Evolutionary conservation across 768 basidiomycete genomes (phyloP).

Genomic region (Thelephora ganbajun): DNA sequence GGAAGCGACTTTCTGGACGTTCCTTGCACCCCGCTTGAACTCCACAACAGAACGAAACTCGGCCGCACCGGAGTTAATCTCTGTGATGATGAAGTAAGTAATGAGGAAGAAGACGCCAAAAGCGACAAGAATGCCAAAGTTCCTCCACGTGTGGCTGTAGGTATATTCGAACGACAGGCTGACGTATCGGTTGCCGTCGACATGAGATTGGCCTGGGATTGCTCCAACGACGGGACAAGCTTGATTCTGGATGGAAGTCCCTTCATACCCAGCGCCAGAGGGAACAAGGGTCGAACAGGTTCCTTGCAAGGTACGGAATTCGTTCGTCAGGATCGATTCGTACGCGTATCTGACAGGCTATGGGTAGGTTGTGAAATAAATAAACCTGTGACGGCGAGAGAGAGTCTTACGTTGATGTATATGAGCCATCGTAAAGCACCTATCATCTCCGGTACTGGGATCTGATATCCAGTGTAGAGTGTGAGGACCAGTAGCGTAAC

Average conservation of each 20-base stretch:
- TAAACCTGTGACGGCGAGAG: constrained; percentile 7
- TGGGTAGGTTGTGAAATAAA: constrained; percentile 4
- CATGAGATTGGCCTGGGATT: constrained; percentile 37
- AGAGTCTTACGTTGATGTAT: constrained; percentile 38
- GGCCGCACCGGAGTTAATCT: constrained; percentile 28
- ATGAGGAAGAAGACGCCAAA: constrained; percentile 47
- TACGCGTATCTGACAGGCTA: constrained; percentile 62
- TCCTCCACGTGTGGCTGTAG: constrained; percentile 39
- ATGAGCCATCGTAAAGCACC: constrained; percentile 58
- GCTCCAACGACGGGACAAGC: constrained; percentile 64
- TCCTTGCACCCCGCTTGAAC: constrained; percentile 47
- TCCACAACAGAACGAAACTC: constrained; percentile 33
- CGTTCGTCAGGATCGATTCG: constrained; percentile 63
- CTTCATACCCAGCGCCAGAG: constrained; percentile 47
- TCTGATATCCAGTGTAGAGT: constrained; percentile 46
- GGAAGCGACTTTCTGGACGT: background rate
- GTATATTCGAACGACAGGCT: constrained; percentile 26
- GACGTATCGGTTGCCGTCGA: constrained; percentile 48
- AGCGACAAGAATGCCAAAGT: constrained; percentile 54
- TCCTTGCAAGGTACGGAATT: constrained; percentile 62
- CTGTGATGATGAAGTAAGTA: constrained; percentile 38
- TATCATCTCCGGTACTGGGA: constrained; percentile 49
- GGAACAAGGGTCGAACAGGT: constrained; percentile 46
- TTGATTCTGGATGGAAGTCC: constrained; percentile 47
- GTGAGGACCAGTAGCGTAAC: constrained; percentile 35